Evolutionary conservation across 2,329 filamentous ascomycete genomes (phyloP).

Genomic region (Calonectria pseudoreteaudii): DNA sequence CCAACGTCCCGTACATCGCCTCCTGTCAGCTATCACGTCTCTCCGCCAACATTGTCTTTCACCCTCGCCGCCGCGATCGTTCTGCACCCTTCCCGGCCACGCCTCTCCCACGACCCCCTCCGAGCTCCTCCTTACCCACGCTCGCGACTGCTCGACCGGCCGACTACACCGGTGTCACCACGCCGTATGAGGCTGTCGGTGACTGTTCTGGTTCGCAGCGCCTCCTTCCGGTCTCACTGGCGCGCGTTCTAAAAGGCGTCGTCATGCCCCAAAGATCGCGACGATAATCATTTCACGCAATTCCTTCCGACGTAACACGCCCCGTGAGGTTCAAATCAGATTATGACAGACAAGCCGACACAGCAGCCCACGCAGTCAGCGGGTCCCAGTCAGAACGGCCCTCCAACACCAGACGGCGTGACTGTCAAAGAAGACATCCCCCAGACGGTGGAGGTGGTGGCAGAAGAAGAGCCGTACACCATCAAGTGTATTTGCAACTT

Average conservation of each 20-base stretch:
- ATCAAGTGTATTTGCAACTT: conserved; percentile 99
- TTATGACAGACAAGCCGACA: conserved; percentile 72
- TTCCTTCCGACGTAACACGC: conserved; percentile 47
- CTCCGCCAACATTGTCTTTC: conserved; percentile 20
- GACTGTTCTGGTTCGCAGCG: conserved; percentile 36
- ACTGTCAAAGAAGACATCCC: conserved; percentile 54
- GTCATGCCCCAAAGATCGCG: conserved; percentile 69
- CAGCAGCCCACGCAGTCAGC: conserved; percentile 66
- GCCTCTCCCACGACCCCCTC: conserved; percentile 23
- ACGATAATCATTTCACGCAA: conserved; percentile 61
- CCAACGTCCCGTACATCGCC: conserved; percentile 28
- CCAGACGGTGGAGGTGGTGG: conserved; percentile 63
- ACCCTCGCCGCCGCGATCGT: conserved; percentile 30
- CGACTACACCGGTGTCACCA: conserved; percentile 7
- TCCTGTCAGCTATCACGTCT: conserved; percentile 25
- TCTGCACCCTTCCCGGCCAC: conserved; percentile 36
- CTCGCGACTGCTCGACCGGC: conserved; percentile 28
- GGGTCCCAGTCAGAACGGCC: conserved; percentile 65
- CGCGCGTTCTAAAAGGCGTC: conserved; percentile 62
- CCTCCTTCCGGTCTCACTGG: conserved; percentile 38
- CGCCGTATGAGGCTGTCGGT: conserved; percentile 40
- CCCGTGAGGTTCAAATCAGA: conserved; percentile 62
- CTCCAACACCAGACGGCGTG: conserved; percentile 46
- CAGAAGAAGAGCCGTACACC: conserved; percentile 85
- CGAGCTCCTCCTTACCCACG: conserved; percentile 28